phyloP scores from a whole-genome alignment of 345 rosid genomes.

The Linum trigynum region DNA sequence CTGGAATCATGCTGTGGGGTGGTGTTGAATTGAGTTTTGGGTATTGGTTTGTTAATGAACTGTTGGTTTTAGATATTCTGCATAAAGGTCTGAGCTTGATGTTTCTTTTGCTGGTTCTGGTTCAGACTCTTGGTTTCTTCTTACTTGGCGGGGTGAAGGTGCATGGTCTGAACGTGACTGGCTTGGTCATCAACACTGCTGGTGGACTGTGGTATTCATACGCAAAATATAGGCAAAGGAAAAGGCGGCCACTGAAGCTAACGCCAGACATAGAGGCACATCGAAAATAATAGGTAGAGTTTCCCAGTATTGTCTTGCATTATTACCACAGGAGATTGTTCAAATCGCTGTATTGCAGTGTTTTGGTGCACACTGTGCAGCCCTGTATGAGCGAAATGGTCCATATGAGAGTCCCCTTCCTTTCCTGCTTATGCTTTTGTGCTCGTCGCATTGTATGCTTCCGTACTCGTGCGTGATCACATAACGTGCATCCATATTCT shows the following conservation, averaged over 20 bases:
- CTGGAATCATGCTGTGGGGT: neutral
- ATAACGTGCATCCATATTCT: too few species aligned
- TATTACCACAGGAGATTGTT: neutral
- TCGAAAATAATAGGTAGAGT: constrained; percentile 24
- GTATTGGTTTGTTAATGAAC: too few species aligned
- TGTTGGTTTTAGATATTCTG: too few species aligned
- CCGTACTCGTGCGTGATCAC: too few species aligned
- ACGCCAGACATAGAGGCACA: constrained; percentile 58
- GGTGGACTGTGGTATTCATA: constrained; percentile 96
- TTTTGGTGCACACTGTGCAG: neutral
- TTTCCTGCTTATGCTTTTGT: too few species aligned
- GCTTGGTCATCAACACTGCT: constrained; percentile 75
- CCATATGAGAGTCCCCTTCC: too few species aligned
- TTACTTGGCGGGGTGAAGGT: constrained; percentile 89
- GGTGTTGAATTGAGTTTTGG: too few species aligned
- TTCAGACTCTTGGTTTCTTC: constrained; percentile 81
- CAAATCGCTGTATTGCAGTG: neutral
- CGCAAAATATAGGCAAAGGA: constrained; percentile 74
- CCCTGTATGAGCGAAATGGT: neutral
- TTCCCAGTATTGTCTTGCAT: neutral
- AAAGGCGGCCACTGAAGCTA: constrained; percentile 43
- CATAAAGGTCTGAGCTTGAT: neutral
- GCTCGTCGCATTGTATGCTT: too few species aligned
- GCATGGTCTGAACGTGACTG: constrained; percentile 73
- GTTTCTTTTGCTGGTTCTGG: neutral